Evolutionary conservation across 225 moss, liverwort and hornwort genomes (phyloP).

Genomic region (Marchantia paleacea): DNA sequence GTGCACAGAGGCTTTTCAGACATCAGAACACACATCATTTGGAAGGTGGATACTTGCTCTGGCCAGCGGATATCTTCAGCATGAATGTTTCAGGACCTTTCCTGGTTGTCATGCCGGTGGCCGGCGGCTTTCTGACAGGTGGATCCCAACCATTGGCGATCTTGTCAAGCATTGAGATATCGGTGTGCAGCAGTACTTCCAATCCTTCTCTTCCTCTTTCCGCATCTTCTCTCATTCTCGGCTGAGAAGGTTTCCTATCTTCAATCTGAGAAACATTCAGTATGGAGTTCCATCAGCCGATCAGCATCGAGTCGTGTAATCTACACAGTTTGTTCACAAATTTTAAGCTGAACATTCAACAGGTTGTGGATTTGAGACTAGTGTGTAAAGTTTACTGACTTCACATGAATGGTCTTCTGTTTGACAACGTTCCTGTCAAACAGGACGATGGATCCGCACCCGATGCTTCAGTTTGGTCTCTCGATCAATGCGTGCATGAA

Average conservation of each 20-base stretch:
- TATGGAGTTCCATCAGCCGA: background rate
- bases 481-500: background rate
- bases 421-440: constrained; percentile 1
- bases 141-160: background rate
- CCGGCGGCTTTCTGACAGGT: background rate
- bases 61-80: background rate
- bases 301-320: background rate
- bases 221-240: background rate
- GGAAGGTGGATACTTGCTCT: background rate
- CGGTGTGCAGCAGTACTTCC: background rate
- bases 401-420: background rate
- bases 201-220: background rate
- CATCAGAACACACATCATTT: background rate
- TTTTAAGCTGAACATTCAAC: constrained; percentile 20
- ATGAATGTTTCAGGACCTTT: background rate
- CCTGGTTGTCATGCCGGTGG: background rate
- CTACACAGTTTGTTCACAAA: constrained; percentile 17
- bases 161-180: background rate
- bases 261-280: background rate
- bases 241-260: background rate
- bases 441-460: background rate
- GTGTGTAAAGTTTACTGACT: background rate
- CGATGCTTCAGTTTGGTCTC: background rate
- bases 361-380: background rate
- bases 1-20: background rate